Percentiles rank a stretch among this genome's conserved stretches.
Evolutionary conservation across 352 stramenopile genomes (phyloP).

Genomic region (Pythium myriotylum): DNA sequence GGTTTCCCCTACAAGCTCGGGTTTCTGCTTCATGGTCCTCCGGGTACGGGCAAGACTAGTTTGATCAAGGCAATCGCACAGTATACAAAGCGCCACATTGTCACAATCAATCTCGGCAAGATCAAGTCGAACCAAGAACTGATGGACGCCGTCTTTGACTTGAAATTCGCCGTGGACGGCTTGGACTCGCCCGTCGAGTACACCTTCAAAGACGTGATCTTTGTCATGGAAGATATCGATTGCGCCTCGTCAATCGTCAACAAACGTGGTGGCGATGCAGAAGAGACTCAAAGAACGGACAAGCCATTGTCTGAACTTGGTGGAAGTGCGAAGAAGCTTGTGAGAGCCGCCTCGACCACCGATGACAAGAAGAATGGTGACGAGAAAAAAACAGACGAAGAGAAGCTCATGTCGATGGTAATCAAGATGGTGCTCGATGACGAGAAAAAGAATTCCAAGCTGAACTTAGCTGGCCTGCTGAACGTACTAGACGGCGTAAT

Average conservation of each 20-base stretch:
- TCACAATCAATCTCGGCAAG: constrained; percentile 70
- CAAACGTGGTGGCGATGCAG: constrained; percentile 23
- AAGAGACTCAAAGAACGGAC: constrained; percentile 18
- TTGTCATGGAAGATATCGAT: constrained; percentile 92
- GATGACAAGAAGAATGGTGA: constrained; percentile 6
- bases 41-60: constrained; percentile 86
- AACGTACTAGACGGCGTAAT: constrained; percentile 93
- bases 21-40: constrained; percentile 82
- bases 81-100: constrained; percentile 63
- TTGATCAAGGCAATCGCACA: constrained; percentile 85
- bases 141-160: constrained; percentile 82
- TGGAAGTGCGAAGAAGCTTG: constrained; percentile 10
- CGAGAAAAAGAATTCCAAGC: constrained; percentile 39
- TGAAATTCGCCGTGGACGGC: constrained; percentile 61
- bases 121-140: constrained; percentile 86
- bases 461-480: constrained; percentile 84
- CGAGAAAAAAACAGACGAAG: constrained; percentile 13
- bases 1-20: constrained; percentile 88
- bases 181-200: constrained; percentile 70
- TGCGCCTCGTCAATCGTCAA: constrained; percentile 80
- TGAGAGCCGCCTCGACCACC: neutral
- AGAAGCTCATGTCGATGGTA: constrained; percentile 20
- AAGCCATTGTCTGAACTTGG: constrained; percentile 8
- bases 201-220: constrained; percentile 86
- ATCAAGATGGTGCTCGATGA: constrained; percentile 31